These are phyloP conservation scores for Phycomyces nitens DNA, from an alignment of 192 early-diverging fungal genomes.

Conservation along the genomic window DNA sequence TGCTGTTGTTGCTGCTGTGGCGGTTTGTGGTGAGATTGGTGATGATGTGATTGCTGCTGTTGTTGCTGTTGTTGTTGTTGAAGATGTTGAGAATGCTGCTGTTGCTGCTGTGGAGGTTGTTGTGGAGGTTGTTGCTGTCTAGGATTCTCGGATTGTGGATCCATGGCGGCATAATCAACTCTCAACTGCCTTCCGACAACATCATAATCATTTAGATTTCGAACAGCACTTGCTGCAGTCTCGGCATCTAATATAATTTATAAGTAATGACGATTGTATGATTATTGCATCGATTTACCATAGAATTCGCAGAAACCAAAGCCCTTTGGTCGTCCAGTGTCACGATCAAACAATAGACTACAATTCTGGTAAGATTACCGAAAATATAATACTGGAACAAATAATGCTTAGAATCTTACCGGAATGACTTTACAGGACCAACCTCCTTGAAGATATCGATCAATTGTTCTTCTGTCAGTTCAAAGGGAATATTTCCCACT, in stretches of 20 bases:
- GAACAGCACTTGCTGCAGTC: constrained; percentile 91
- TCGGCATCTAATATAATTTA: constrained; percentile 57
- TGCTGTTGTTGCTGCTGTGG: neutral
- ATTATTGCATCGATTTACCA: constrained; percentile 35
- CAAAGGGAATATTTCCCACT: constrained; percentile 84
- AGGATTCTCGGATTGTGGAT: constrained; percentile 42
- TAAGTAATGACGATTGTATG: constrained; percentile 9
- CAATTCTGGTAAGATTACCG: constrained; percentile 13
- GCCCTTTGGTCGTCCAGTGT: constrained; percentile 83
- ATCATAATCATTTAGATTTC: constrained; percentile 88
- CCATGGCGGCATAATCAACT: constrained; percentile 90
- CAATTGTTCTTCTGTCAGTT: constrained; percentile 89
- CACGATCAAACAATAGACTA: constrained; percentile 89
- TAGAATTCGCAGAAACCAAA: constrained; percentile 94
- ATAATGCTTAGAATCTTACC: constrained; percentile 30
- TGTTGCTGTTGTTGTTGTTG: constrained; percentile 2
- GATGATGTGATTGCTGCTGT: constrained; percentile 10
- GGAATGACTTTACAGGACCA: constrained; percentile 77
- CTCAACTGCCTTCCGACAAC: constrained; percentile 84
- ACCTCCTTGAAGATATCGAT: constrained; percentile 90
- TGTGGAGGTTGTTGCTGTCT: constrained; percentile 10
- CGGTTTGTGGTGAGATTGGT: neutral
- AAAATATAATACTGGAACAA: neutral
- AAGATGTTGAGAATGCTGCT: constrained; percentile 13
- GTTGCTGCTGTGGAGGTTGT: neutral